Conservation (phyloP, 495 filamentous ascomycete species). For the Aspergillus coremiiformis region DNA sequence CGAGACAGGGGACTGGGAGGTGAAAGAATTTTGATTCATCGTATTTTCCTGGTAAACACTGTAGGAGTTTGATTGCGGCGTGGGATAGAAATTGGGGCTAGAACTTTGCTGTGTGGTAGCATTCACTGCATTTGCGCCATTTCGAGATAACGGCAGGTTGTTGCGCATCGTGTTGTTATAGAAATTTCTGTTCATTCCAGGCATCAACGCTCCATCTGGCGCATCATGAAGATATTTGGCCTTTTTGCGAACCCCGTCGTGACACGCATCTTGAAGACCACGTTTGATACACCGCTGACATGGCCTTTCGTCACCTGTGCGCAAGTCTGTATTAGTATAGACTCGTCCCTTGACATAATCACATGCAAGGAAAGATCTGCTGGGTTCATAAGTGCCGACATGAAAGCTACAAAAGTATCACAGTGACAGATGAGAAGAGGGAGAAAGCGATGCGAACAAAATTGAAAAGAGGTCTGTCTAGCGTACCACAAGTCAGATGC, state of each 20-base stretch:
- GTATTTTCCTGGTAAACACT: slow-evolving; percentile 36
- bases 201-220: slow-evolving; percentile 66
- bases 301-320: slow-evolving; percentile 75
- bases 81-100: slow-evolving; percentile 28
- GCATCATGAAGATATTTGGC: slow-evolving; percentile 98
- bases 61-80: slow-evolving; percentile 33
- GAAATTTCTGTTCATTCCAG: slow-evolving; percentile 46
- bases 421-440: background rate
- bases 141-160: slow-evolving; percentile 26
- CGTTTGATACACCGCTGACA: slow-evolving; percentile 93
- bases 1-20: slow-evolving; percentile 63
- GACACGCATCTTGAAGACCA: slow-evolving; percentile 79
- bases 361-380: background rate
- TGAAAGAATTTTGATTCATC: slow-evolving; percentile 45
- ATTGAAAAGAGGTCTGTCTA: slow-evolving; percentile 11
- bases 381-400: background rate
- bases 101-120: slow-evolving; percentile 20
- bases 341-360: background rate
- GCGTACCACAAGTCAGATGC: slow-evolving; percentile 94
- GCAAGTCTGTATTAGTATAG: slow-evolving; percentile 3
- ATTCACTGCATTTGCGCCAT: slow-evolving; percentile 24
- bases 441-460: slow-evolving; percentile 1
- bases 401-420: background rate
- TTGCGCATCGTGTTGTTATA: slow-evolving; percentile 32
- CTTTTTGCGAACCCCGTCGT: slow-evolving; percentile 96